phyloP scores from a whole-genome alignment of 129 eudicot species.

The Artemisia annua region DNA sequence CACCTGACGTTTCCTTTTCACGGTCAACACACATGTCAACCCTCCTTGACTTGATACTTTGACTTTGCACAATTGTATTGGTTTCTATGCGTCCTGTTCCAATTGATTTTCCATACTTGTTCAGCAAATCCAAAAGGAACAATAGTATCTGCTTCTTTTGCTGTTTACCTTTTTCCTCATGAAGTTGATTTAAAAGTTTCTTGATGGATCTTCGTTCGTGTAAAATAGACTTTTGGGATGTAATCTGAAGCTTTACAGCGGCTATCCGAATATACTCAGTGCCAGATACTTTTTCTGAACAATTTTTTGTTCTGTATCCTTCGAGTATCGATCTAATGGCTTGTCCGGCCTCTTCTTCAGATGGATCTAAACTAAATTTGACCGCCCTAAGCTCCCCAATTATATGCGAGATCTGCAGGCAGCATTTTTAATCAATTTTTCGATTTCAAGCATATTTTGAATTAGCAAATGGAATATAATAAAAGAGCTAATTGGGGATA shows the following conservation, averaged over 20 bases:
- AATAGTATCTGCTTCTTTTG: conserved; percentile 48
- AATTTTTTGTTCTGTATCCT: conserved; percentile 30
- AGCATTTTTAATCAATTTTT: conserved; percentile 17
- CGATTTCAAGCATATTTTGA: not conserved
- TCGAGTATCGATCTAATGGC: conserved; percentile 44
- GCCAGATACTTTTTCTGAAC: conserved; percentile 41
- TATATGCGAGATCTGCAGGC: conserved; percentile 58
- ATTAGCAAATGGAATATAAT: not conserved
- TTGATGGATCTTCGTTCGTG: conserved; percentile 66
- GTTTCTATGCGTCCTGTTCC: conserved; percentile 26
- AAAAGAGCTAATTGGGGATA: too few relatives aligned
- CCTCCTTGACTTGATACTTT: conserved; percentile 13
- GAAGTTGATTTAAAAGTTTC: conserved; percentile 39
- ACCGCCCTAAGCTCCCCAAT: conserved; percentile 41
- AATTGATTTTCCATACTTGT: conserved; percentile 43
- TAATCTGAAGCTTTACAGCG: conserved; percentile 52
- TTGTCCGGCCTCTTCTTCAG: conserved; percentile 75
- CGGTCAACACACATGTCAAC: conserved; percentile 28
- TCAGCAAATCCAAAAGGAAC: conserved; percentile 48
- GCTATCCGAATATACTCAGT: conserved; percentile 45
- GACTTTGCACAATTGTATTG: conserved; percentile 30
- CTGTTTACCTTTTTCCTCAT: conserved; percentile 31
- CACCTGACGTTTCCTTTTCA: conserved; percentile 11
- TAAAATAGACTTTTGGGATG: conserved; percentile 56
- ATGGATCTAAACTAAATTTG: conserved; percentile 49